These are phyloP conservation scores for Eimeria tenella DNA, from an alignment of 169 alveolate genomes.

Conservation along the genomic window DNA sequence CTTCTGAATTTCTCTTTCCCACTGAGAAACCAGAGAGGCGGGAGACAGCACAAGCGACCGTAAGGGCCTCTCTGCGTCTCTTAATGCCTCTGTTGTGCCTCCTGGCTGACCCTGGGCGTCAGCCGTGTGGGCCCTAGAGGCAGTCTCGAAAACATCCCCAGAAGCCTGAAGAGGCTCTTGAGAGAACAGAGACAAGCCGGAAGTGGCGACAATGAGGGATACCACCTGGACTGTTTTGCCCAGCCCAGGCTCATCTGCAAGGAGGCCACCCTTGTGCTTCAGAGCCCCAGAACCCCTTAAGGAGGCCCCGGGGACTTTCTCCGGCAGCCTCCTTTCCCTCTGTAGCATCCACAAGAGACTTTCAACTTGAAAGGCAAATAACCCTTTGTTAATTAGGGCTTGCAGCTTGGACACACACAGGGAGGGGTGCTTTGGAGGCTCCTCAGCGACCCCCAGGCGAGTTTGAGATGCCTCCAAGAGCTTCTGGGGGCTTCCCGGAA, in stretches of 20 bases:
- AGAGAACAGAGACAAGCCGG: background rate
- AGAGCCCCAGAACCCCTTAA: background rate
- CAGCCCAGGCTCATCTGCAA: conserved; percentile 15
- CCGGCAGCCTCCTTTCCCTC: conserved; percentile 26
- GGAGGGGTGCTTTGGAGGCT: too few relatives aligned
- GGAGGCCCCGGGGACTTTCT: background rate
- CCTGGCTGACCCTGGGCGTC: background rate
- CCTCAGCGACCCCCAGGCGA: too few relatives aligned
- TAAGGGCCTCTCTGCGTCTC: background rate
- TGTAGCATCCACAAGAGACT: conserved; percentile 7
- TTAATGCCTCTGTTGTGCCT: background rate
- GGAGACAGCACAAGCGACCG: conserved; percentile 14
- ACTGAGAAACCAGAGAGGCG: conserved; percentile 3
- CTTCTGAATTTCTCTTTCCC: background rate
- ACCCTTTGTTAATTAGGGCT: background rate
- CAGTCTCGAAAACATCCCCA: background rate
- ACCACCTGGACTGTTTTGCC: background rate
- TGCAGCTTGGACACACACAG: background rate
- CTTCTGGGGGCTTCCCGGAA: too few relatives aligned
- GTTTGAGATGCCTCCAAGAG: too few relatives aligned
- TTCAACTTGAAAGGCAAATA: background rate
- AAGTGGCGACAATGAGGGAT: background rate
- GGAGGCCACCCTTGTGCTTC: background rate
- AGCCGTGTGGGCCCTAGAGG: background rate
- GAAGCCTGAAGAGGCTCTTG: background rate